Percentiles rank a stretch among this genome's conserved stretches.
phyloP scores from a whole-genome alignment of 352 stramenopile genomes.

The Globisporangium spinosum region DNA sequence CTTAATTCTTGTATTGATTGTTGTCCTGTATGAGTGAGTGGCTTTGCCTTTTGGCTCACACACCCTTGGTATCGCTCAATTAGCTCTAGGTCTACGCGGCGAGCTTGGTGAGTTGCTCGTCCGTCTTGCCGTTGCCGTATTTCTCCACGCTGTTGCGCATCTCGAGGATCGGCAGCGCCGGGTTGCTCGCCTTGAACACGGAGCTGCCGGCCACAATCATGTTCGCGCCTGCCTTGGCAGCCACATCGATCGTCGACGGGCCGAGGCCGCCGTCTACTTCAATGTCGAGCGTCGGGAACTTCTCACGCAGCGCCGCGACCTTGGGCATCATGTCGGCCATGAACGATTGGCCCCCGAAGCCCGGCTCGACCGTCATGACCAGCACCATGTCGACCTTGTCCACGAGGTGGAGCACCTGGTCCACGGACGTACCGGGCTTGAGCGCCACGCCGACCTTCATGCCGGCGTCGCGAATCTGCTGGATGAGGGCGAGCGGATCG shows the following conservation, averaged over 20 bases:
- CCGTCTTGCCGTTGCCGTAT: conserved; percentile 69
- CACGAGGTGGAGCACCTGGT: conserved; percentile 80
- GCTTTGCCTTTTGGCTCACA: not conserved
- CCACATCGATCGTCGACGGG: conserved; percentile 91
- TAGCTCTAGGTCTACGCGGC: conserved; percentile 13
- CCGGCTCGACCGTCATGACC: conserved; percentile 98
- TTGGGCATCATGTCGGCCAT: conserved; percentile 96
- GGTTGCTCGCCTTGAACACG: conserved; percentile 86
- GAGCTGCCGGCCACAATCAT: conserved; percentile 96
- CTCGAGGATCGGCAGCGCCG: conserved; percentile 64
- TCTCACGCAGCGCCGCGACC: conserved; percentile 82
- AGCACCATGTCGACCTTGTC: conserved; percentile 94
- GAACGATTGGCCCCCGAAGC: conserved; percentile 96
- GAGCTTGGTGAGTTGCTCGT: conserved; percentile 55
- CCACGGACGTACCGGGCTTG: conserved; percentile 92
- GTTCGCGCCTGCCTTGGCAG: conserved; percentile 94
- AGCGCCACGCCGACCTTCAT: conserved; percentile 96
- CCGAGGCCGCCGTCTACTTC: conserved; percentile 96
- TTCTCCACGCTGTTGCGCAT: conserved; percentile 85
- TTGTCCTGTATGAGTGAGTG: not conserved
- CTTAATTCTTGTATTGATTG: not conserved
- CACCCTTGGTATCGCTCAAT: not conserved
- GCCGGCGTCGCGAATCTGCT: conserved; percentile 76
- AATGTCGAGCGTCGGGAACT: conserved; percentile 95
- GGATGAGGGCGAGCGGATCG: conserved; percentile 69